A percentile compares a stretch with the other conserved stretches of the same genome.
Evolutionary conservation across 2,329 filamentous ascomycete genomes (phyloP).

Genomic region (Trichoderma breve): DNA sequence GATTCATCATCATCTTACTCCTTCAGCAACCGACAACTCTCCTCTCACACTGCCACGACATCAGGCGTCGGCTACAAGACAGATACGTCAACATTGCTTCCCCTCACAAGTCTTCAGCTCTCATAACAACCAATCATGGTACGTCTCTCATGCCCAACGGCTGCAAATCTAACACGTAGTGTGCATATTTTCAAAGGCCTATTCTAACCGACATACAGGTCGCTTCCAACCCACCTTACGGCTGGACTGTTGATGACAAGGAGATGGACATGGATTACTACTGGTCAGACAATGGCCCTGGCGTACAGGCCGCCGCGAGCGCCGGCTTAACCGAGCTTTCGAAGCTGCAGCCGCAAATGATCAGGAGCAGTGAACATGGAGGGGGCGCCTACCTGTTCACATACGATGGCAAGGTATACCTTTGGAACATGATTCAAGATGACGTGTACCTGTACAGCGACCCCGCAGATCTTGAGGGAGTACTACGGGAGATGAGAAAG

Average conservation of each 20-base stretch:
- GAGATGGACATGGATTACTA: background rate
- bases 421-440: background rate
- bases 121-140: background rate
- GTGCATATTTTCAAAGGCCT: background rate
- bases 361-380: background rate
- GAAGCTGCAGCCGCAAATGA: background rate
- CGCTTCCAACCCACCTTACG: background rate
- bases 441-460: background rate
- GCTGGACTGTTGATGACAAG: background rate
- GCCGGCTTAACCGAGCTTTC: background rate
- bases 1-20: background rate
- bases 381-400: background rate
- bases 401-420: background rate
- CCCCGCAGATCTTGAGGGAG: background rate
- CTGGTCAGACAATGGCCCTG: background rate
- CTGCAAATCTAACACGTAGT: background rate
- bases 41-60: background rate
- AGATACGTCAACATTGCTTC: background rate
- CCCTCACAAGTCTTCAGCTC: background rate
- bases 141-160: background rate
- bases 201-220: background rate
- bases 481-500: background rate
- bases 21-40: background rate
- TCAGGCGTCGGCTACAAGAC: background rate
- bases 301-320: background rate